A percentile compares a stretch with the other conserved stretches of the same genome.
phyloP scores from a whole-genome alignment of 1,284 basidiomycete species.

The Singerocomus inundabilis region DNA sequence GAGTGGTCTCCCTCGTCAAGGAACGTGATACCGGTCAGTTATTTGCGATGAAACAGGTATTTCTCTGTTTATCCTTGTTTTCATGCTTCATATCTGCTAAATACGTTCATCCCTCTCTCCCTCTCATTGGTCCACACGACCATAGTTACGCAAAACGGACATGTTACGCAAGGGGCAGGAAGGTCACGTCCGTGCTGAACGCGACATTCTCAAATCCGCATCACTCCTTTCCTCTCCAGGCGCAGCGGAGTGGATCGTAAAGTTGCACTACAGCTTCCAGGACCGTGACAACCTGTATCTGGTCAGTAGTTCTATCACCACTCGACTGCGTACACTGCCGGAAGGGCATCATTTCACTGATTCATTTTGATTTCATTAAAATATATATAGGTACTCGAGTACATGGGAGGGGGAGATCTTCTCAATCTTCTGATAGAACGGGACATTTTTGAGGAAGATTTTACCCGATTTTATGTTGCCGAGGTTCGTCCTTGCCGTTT shows the following conservation, averaged over 20 bases:
- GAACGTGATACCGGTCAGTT: conserved; percentile 79
- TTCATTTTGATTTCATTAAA: conserved; percentile 59
- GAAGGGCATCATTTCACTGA: conserved; percentile 29
- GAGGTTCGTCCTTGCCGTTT: conserved; percentile 56
- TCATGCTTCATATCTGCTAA: conserved; percentile 30
- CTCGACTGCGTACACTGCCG: conserved; percentile 22
- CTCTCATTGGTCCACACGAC: conserved; percentile 23
- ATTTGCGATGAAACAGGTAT: conserved; percentile 95
- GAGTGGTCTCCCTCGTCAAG: conserved; percentile 90
- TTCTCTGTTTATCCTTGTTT: conserved; percentile 23
- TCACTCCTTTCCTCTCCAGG: conserved; percentile 67
- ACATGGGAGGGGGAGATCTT: conserved; percentile 95
- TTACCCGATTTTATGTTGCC: conserved; percentile 93
- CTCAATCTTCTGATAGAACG: conserved; percentile 92
- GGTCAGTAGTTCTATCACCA: conserved; percentile 53
- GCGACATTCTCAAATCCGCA: conserved; percentile 84
- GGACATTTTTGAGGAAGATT: conserved; percentile 91
- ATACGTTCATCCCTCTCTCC: conserved; percentile 27
- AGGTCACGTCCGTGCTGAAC: conserved; percentile 90
- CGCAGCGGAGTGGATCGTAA: conserved; percentile 90
- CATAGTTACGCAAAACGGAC: conserved; percentile 87
- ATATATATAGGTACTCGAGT: conserved; percentile 75
- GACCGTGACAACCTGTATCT: conserved; percentile 93
- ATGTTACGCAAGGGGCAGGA: conserved; percentile 99
- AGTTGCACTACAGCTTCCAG: conserved; percentile 89